Conservation (phyloP, 164 flowering plant genomes). For the Kalanchoe fedtschenkoi region DNA sequence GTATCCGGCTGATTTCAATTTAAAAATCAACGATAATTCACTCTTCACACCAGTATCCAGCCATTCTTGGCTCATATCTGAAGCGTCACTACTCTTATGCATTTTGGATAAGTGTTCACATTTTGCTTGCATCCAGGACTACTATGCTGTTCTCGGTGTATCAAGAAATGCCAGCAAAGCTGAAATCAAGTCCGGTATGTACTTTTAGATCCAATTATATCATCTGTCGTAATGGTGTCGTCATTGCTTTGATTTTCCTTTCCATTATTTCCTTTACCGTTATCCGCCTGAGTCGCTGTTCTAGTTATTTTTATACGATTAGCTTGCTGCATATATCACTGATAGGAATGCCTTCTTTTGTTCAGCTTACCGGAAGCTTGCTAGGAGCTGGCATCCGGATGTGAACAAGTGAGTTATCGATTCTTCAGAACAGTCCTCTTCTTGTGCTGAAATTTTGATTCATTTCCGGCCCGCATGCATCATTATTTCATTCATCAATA, state of each 20-base stretch:
- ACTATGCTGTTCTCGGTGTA: conserved; percentile 75
- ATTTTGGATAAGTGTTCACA: neutral
- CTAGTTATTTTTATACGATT: neutral
- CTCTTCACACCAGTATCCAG: neutral
- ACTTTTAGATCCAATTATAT: neutral
- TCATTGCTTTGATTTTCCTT: no score
- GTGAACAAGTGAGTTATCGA: conserved; percentile 75
- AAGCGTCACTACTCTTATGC: neutral
- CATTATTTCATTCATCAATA: neutral
- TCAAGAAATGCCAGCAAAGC: conserved; percentile 75
- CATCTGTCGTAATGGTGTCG: no score
- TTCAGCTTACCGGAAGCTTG: conserved; percentile 93
- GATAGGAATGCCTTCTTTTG: neutral
- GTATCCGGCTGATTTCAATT: neutral
- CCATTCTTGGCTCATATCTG: neutral
- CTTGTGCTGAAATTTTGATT: neutral
- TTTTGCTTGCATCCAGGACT: conserved; percentile 37
- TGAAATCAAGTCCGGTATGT: conserved; percentile 86
- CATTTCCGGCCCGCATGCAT: neutral
- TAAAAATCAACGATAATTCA: neutral
- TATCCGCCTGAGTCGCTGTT: neutral
- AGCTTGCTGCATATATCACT: neutral
- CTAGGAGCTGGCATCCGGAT: conserved; percentile 85
- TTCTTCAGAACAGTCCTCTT: neutral
- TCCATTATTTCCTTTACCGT: neutral